Percentiles rank a stretch among this genome's conserved stretches.
Evolutionary conservation across 768 basidiomycete species (phyloP).

Genomic region (Psilocybe sp.): DNA sequence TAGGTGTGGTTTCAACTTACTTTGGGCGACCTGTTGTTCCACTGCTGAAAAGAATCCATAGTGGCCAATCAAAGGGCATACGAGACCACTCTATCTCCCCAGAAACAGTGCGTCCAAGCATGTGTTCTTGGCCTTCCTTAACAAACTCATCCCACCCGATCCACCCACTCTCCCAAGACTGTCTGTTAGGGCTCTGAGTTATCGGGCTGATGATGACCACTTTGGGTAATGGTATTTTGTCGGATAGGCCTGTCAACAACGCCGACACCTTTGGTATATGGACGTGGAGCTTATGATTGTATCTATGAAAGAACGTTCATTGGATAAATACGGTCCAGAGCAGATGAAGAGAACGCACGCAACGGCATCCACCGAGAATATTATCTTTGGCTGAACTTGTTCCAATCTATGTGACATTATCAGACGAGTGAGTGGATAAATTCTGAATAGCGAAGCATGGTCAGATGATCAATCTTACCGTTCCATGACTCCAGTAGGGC

Average conservation of each 20-base stretch:
- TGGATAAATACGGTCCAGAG: conserved; percentile 4
- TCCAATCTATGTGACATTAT: conserved; percentile 48
- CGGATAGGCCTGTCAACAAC: conserved; percentile 52
- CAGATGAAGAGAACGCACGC: conserved; percentile 41
- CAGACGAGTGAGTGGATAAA: background rate
- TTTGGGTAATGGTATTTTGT: conserved; percentile 35
- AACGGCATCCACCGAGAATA: conserved; percentile 73
- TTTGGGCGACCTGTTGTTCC: conserved; percentile 79
- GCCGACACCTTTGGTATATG: conserved; percentile 63
- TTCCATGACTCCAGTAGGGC: conserved; percentile 73
- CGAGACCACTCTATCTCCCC: conserved; percentile 67
- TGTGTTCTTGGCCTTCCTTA: conserved; percentile 37
- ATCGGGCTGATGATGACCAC: conserved; percentile 57
- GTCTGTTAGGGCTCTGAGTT: conserved; percentile 28
- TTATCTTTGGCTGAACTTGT: conserved; percentile 72
- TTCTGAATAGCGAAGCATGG: conserved; percentile 1
- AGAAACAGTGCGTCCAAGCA: conserved; percentile 44
- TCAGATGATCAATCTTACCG: conserved; percentile 36
- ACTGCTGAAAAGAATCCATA: conserved; percentile 85
- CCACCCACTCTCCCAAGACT: conserved; percentile 48
- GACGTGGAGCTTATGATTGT: conserved; percentile 68
- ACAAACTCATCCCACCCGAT: conserved; percentile 54
- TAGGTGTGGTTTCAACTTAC: conserved; percentile 31
- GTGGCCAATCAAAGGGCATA: conserved; percentile 68
- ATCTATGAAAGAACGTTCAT: conserved; percentile 35